phyloP scores from a whole-genome alignment of 176 grass and related monocot genomes.

The Poa annua region DNA sequence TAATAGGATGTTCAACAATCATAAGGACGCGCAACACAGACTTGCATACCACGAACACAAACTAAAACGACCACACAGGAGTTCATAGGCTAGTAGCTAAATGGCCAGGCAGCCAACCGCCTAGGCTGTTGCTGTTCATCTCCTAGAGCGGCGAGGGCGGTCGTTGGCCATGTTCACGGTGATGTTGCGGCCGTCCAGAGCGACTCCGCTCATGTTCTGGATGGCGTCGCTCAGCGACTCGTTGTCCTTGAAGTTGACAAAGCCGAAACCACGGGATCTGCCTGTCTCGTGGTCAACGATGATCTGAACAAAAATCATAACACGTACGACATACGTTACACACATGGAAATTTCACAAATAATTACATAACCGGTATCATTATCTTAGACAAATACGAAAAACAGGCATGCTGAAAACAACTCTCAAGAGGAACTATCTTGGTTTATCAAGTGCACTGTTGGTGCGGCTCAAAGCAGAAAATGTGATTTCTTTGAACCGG shows the following conservation, averaged over 20 bases:
- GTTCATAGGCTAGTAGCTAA: not conserved
- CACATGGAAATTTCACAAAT: not conserved
- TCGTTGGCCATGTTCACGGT: not conserved
- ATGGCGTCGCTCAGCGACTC: not conserved
- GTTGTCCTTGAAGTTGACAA: constrained; percentile 46
- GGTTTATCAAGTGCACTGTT: not conserved
- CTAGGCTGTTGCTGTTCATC: not conserved
- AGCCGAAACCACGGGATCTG: constrained; percentile 64
- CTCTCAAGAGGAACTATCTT: too few species aligned
- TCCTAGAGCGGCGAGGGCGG: not conserved
- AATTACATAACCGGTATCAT: not conserved
- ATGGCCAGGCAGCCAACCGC: not conserved
- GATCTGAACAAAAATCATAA: constrained; percentile 34
- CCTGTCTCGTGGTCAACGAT: constrained; percentile 60
- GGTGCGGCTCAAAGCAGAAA: too few species aligned
- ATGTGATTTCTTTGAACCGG: too few species aligned
- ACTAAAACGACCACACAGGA: not conserved
- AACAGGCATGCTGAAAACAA: not conserved
- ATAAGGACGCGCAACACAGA: not conserved
- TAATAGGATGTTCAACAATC: not conserved
- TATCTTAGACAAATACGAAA: too few species aligned
- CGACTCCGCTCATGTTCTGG: not conserved
- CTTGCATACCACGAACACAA: not conserved
- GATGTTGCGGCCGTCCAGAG: not conserved
- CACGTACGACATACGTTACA: not conserved